These are phyloP conservation scores for Coemansia sp. DNA, from an alignment of 192 early-diverging fungal genomes.

Conservation along the genomic window DNA sequence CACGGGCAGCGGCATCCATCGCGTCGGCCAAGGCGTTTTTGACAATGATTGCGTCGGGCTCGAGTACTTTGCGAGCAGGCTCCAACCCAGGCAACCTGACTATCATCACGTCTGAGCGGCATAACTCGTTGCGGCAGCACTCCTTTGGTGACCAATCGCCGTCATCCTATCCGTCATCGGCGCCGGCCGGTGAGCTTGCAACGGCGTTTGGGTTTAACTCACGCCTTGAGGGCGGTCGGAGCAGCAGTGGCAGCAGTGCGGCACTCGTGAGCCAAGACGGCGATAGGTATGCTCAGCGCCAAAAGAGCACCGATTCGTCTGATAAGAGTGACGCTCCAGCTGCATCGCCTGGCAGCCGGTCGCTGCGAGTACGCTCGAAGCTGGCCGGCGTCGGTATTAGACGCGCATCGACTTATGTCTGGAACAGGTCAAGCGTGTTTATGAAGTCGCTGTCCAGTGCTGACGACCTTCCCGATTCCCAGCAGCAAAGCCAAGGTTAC, in stretches of 20 bases:
- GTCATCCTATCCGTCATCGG: background rate
- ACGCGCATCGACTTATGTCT: slow-evolving; percentile 48
- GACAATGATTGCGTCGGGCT: slow-evolving; percentile 33
- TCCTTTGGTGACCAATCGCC: background rate
- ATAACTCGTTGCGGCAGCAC: background rate
- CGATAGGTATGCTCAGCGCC: background rate
- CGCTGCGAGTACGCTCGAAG: slow-evolving; percentile 33
- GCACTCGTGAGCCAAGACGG: background rate
- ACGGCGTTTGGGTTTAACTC: background rate
- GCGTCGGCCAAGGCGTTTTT: slow-evolving; percentile 43
- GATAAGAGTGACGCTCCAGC: slow-evolving; percentile 2
- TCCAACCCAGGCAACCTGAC: background rate
- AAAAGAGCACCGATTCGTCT: background rate
- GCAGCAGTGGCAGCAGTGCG: background rate
- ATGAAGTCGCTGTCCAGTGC: slow-evolving; percentile 38
- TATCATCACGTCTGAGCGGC: background rate
- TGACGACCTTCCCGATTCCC: slow-evolving; percentile 27
- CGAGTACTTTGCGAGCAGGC: background rate
- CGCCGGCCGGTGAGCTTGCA: background rate
- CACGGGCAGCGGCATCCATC: slow-evolving; percentile 34
- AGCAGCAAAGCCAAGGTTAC: no score
- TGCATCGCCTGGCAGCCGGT: slow-evolving; percentile 24
- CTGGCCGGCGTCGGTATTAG: slow-evolving; percentile 38
- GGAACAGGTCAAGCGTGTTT: slow-evolving; percentile 46
- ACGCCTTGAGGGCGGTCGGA: background rate